These are phyloP conservation scores for Nasturtium officinale DNA, from an alignment of 345 rosid species.

Conservation along the genomic window DNA sequence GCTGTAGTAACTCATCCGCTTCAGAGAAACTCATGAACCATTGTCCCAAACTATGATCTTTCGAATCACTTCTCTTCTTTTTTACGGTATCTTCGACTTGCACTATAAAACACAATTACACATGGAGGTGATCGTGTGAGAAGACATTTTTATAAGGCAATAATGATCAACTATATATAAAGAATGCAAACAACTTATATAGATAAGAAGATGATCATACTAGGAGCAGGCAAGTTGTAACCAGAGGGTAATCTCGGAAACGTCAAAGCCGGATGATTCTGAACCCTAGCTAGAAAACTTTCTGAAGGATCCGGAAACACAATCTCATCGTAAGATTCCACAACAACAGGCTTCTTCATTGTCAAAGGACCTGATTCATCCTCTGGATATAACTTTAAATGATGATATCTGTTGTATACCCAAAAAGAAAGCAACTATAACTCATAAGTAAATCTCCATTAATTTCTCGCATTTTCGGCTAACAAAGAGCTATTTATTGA, in stretches of 20 bases:
- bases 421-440: slow-evolving; percentile 9
- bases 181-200: slow-evolving; percentile 1
- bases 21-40: slow-evolving; percentile 72
- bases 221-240: slow-evolving; percentile 57
- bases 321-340: slow-evolving; percentile 66
- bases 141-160: slow-evolving; percentile 4
- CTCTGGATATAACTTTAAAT: slow-evolving; percentile 65
- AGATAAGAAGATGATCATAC: slow-evolving; percentile 43
- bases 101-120: slow-evolving; percentile 31
- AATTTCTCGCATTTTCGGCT: not conserved
- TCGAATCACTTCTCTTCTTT: slow-evolving; percentile 63
- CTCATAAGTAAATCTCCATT: not conserved
- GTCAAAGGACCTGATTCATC: slow-evolving; percentile 66
- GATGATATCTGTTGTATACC: slow-evolving; percentile 53
- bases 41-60: slow-evolving; percentile 59
- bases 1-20: slow-evolving; percentile 71
- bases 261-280: slow-evolving; percentile 64
- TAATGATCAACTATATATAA: not conserved
- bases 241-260: slow-evolving; percentile 68
- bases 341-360: slow-evolving; percentile 72
- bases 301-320: slow-evolving; percentile 74
- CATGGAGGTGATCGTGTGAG: not conserved
- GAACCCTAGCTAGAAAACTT: slow-evolving; percentile 60
- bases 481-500: not conserved
- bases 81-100: slow-evolving; percentile 49